Percentiles rank a stretch among this genome's conserved stretches.
phyloP scores from a whole-genome alignment of 495 filamentous ascomycete species.

The Paragyromitra xinjiangensis region DNA sequence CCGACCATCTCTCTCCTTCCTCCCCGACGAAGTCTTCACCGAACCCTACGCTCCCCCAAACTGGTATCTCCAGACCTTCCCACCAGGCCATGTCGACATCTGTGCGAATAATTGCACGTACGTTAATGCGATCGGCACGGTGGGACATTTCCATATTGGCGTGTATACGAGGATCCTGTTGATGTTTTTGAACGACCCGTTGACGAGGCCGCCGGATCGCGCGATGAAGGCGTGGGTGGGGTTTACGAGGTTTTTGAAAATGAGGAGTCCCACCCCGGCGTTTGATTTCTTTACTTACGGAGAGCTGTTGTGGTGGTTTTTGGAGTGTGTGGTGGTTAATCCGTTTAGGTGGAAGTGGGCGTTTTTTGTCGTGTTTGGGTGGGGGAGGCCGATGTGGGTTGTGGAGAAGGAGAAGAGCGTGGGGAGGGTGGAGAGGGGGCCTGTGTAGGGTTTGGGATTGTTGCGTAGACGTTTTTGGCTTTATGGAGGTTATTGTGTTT shows the following conservation, averaged over 20 bases:
- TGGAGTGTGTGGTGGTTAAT: constrained; percentile 78
- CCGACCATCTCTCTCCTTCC: constrained; percentile 74
- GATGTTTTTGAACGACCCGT: constrained; percentile 83
- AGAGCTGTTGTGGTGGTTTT: constrained; percentile 85
- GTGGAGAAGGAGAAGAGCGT: constrained; percentile 70
- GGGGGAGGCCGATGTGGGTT: constrained; percentile 70
- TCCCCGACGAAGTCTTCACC: constrained; percentile 75
- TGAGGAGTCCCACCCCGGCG: constrained; percentile 70
- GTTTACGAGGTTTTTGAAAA: constrained; percentile 79
- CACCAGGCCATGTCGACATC: constrained; percentile 69
- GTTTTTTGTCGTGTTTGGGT: constrained; percentile 79
- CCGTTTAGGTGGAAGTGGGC: constrained; percentile 87
- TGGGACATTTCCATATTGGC: constrained; percentile 87
- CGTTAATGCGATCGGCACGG: constrained; percentile 79
- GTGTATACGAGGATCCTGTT: constrained; percentile 86
- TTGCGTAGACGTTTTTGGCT: background rate
- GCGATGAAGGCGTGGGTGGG: constrained; percentile 89
- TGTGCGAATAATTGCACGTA: constrained; percentile 87
- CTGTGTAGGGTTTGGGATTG: background rate
- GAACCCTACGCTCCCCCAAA: constrained; percentile 79
- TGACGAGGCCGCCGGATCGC: constrained; percentile 72
- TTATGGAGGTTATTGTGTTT: background rate
- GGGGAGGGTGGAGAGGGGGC: constrained; percentile 28
- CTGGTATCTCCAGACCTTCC: constrained; percentile 89
- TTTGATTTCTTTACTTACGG: constrained; percentile 91